Conservation (phyloP, 345 rosid genomes). For the Citrus inodora region DNA sequence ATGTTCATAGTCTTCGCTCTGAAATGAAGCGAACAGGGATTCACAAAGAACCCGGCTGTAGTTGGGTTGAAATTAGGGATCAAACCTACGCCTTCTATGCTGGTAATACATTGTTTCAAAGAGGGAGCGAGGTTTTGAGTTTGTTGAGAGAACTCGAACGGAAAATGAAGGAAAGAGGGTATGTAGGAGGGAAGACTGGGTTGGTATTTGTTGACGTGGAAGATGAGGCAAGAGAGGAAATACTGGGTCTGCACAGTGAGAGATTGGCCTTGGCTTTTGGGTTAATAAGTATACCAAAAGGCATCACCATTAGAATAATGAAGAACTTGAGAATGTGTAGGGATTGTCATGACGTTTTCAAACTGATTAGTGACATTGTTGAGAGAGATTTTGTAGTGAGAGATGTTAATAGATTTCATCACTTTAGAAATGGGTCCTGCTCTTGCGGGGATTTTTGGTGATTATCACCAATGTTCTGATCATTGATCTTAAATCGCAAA, state of each 20-base stretch:
- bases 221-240: slow-evolving; percentile 57
- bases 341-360: slow-evolving; percentile 72
- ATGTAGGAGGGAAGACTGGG: slow-evolving; percentile 34
- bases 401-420: slow-evolving; percentile 77
- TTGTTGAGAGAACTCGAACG: slow-evolving; percentile 49
- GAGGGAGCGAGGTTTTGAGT: slow-evolving; percentile 36
- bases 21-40: slow-evolving; percentile 62
- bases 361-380: slow-evolving; percentile 55
- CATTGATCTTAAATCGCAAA: neutral
- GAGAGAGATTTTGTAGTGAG: slow-evolving; percentile 61
- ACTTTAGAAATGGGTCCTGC: slow-evolving; percentile 53
- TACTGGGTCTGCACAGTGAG: slow-evolving; percentile 66
- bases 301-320: slow-evolving; percentile 48
- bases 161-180: slow-evolving; percentile 60
- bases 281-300: slow-evolving; percentile 42
- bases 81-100: slow-evolving; percentile 47
- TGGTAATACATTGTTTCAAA: slow-evolving; percentile 45
- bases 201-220: slow-evolving; percentile 60
- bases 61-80: slow-evolving; percentile 70
- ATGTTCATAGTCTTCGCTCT: slow-evolving; percentile 41
- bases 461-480: neutral
- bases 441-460: slow-evolving; percentile 68
- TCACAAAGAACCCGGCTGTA: slow-evolving; percentile 69
- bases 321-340: slow-evolving; percentile 76
- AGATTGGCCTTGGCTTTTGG: slow-evolving; percentile 65